These are phyloP conservation scores for Polygonum maritimum DNA, from an alignment of 148 eudicot species.

Conservation along the genomic window DNA sequence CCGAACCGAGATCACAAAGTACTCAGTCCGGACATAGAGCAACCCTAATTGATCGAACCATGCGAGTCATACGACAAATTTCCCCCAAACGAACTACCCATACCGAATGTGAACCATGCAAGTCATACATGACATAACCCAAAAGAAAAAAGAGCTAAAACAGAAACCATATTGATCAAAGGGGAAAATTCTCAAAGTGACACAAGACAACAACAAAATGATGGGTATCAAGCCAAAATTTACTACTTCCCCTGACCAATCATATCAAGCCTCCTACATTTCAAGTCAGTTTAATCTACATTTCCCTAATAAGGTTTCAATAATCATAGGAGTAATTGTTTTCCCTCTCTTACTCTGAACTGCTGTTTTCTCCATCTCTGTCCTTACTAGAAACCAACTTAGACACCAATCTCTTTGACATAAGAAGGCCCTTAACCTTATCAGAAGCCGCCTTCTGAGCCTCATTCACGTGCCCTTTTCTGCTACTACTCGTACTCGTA, in stretches of 20 bases:
- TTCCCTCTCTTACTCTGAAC: slow-evolving; percentile 36
- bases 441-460: slow-evolving; percentile 33
- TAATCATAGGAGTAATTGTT: neutral
- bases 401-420: slow-evolving; percentile 65
- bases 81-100: no score
- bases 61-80: no score
- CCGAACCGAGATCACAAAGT: no score
- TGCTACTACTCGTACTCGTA: slow-evolving; percentile 14
- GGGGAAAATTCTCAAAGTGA: no score
- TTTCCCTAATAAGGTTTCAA: neutral
- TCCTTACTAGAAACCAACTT: slow-evolving; percentile 69
- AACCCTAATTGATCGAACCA: no score
- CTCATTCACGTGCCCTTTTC: slow-evolving; percentile 19
- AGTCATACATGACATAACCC: no score
- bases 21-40: no score
- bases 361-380: slow-evolving; percentile 56
- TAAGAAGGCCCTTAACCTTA: slow-evolving; percentile 42
- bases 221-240: neutral
- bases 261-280: neutral
- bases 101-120: no score
- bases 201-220: neutral
- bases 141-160: neutral
- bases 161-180: neutral
- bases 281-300: neutral
- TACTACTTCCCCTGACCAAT: neutral